phyloP scores from a whole-genome alignment of 352 stramenopile genomes.

The Phytophthora brassicae region DNA sequence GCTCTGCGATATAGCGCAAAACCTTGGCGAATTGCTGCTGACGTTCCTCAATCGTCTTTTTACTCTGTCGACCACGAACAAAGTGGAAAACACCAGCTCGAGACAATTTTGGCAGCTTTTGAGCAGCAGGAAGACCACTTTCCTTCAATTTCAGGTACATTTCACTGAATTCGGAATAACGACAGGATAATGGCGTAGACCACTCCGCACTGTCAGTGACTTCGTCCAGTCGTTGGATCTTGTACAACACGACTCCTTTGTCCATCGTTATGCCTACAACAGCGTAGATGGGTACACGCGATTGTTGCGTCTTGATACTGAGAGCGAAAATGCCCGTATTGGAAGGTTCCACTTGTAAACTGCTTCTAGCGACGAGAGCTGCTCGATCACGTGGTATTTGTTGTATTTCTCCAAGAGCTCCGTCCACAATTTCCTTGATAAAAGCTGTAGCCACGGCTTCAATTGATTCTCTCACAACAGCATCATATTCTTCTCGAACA shows the following conservation, averaged over 20 bases:
- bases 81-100: conserved; percentile 43
- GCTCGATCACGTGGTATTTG: conserved; percentile 2
- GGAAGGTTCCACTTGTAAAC: conserved; percentile 23
- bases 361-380: conserved; percentile 16
- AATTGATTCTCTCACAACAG: conserved; percentile 16
- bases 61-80: conserved; percentile 48
- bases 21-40: conserved; percentile 48
- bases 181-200: conserved; percentile 31
- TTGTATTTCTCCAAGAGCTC: conserved; percentile 3
- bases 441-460: conserved; percentile 19
- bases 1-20: conserved; percentile 46
- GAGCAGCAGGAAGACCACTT: conserved; percentile 29
- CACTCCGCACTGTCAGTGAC: conserved; percentile 30
- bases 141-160: conserved; percentile 48
- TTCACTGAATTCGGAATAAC: conserved; percentile 62
- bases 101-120: conserved; percentile 42
- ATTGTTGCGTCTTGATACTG: conserved; percentile 15
- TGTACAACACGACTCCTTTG: conserved; percentile 43
- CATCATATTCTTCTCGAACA: background rate
- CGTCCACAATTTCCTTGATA: conserved; percentile 24
- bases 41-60: conserved; percentile 47
- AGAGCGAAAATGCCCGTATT: conserved; percentile 17
- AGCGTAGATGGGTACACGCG: conserved; percentile 23
- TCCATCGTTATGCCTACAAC: conserved; percentile 34
- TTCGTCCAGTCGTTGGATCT: conserved; percentile 41